phyloP scores from a whole-genome alignment of 108 stramenopile species.

The Cyclostephanos tholiformis region DNA sequence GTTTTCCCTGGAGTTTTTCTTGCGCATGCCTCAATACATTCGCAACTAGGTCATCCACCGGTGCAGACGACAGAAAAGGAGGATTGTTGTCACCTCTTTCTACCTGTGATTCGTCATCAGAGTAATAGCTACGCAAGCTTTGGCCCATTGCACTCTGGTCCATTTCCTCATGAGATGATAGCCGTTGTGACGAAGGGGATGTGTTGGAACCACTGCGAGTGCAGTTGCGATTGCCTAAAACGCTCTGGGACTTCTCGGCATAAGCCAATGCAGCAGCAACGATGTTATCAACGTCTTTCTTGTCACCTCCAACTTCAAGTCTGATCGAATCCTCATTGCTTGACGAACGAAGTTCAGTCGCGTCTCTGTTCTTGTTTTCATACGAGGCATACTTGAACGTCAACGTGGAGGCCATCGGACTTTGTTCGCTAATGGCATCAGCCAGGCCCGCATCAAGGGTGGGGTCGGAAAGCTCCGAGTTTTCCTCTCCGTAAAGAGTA shows the following conservation, averaged over 20 bases:
- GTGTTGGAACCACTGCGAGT: not conserved
- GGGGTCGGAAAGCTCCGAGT: constrained; percentile 30
- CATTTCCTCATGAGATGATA: not conserved
- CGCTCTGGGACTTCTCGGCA: constrained; percentile 26
- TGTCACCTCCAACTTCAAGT: not conserved
- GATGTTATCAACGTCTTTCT: constrained; percentile 31
- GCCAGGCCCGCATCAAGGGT: constrained; percentile 33
- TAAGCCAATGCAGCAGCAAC: constrained; percentile 48
- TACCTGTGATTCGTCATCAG: not conserved
- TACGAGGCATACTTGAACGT: too few relatives aligned
- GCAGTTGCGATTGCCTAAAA: too few relatives aligned
- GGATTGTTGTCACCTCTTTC: constrained; percentile 7
- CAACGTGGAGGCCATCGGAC: not conserved
- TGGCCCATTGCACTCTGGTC: not conserved
- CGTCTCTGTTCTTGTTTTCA: constrained; percentile 10
- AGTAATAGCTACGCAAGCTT: constrained; percentile 5
- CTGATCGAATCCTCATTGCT: constrained; percentile 21
- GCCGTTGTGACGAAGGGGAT: not conserved
- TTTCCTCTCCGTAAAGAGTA: not conserved
- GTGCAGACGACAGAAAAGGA: constrained; percentile 4
- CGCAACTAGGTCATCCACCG: constrained; percentile 10
- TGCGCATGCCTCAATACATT: constrained; percentile 7
- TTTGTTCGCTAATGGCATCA: too few relatives aligned
- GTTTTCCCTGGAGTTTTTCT: not conserved
- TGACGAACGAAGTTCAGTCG: not conserved